phyloP scores from a whole-genome alignment of 78 protist species.

The Dictyostelium intermedium region DNA sequence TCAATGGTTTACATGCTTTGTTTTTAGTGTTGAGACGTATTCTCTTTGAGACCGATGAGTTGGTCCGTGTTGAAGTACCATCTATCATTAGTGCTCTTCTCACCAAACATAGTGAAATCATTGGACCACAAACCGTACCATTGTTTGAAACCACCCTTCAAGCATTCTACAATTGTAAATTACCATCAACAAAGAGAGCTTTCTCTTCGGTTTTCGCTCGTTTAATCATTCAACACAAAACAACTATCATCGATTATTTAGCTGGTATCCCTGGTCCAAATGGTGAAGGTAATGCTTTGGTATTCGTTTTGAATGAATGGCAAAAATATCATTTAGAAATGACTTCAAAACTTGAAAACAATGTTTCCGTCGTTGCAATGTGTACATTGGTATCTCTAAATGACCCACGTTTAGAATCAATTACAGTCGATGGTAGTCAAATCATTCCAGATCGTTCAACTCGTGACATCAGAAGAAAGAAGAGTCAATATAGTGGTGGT shows the following conservation, averaged over 20 bases:
- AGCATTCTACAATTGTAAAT: not conserved
- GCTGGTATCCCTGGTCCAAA: not conserved
- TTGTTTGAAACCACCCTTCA: not conserved
- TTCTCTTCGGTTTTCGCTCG: constrained; percentile 27
- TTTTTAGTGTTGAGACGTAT: not conserved
- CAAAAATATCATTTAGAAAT: constrained; percentile 21
- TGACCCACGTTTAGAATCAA: constrained; percentile 9
- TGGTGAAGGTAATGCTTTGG: not conserved
- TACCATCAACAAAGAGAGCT: constrained; percentile 26
- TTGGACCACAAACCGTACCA: not conserved
- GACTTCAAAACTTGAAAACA: not conserved
- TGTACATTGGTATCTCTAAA: not conserved
- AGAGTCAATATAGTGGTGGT: not conserved
- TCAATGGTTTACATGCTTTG: not conserved
- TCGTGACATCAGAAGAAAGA: not conserved
- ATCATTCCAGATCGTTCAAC: not conserved
- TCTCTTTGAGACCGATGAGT: not conserved
- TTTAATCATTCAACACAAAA: not conserved
- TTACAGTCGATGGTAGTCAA: constrained; percentile 9
- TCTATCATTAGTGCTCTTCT: not conserved
- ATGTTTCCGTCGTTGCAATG: not conserved
- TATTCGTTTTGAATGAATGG: constrained; percentile 42
- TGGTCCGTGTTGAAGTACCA: constrained; percentile 8
- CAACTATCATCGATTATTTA: constrained; percentile 1
- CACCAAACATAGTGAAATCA: not conserved